Percentiles rank a stretch among this genome's conserved stretches.
phyloP scores from a whole-genome alignment of 83 land plant genomes.

The Thuja plicata region DNA sequence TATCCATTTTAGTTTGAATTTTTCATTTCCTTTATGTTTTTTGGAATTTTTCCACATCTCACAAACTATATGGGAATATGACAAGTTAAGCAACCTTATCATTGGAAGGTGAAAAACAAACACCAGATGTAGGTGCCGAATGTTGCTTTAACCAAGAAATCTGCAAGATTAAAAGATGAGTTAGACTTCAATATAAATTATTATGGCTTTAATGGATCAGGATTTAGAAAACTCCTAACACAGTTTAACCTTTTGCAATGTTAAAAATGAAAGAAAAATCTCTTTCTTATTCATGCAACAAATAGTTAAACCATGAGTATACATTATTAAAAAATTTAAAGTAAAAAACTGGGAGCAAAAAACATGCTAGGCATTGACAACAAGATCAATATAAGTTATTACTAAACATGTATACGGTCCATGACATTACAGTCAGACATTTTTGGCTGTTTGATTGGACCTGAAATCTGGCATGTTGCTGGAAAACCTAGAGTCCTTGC shows the following conservation, averaged over 20 bases:
- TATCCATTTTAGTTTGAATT: background rate
- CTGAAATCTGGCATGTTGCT: background rate
- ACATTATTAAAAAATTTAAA: background rate
- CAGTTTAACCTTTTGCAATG: conserved; percentile 1
- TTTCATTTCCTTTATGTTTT: background rate
- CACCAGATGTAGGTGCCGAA: conserved; percentile 92
- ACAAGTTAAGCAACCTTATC: conserved; percentile 71
- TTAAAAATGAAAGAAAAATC: background rate
- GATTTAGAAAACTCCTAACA: background rate
- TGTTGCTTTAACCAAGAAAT: conserved; percentile 96
- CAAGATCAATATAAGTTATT: background rate
- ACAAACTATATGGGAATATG: background rate
- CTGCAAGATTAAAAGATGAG: conserved; percentile 30
- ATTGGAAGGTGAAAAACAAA: conserved; percentile 87
- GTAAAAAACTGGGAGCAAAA: background rate
- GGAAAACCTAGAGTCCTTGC: too few relatives aligned
- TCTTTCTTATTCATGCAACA: background rate
- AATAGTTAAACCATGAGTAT: background rate
- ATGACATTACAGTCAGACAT: background rate
- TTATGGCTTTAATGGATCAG: background rate
- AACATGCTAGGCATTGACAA: background rate
- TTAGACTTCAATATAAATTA: background rate
- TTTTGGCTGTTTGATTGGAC: background rate
- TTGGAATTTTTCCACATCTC: background rate
- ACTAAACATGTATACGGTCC: background rate